Evolutionary conservation across 345 rosid genomes (phyloP).

Genomic region (Acer yangbiense): DNA sequence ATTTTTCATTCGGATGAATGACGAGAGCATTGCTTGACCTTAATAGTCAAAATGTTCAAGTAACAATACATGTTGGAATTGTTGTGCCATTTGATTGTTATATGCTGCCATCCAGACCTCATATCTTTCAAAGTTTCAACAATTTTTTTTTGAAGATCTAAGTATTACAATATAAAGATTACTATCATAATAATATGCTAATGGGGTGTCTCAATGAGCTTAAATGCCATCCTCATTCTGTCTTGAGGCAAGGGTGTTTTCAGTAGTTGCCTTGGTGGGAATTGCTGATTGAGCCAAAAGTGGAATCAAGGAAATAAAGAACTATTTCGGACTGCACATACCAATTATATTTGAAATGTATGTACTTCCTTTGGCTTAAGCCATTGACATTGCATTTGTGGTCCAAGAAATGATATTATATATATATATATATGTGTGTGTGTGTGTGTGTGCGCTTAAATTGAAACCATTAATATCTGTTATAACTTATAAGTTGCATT

Average conservation of each 20-base stretch:
- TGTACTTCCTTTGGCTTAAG: not conserved
- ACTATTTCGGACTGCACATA: not conserved
- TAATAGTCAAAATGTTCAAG: not conserved
- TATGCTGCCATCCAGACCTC: not conserved
- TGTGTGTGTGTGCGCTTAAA: not conserved
- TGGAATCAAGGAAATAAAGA: not conserved
- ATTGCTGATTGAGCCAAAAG: not conserved
- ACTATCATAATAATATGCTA: not conserved
- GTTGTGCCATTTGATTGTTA: not conserved
- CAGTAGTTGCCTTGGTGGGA: not conserved
- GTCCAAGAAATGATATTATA: not conserved
- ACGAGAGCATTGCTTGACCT: not conserved
- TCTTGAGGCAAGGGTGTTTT: not conserved
- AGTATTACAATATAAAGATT: not conserved
- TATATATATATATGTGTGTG: not conserved
- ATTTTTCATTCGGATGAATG: not conserved
- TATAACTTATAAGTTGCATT: not conserved
- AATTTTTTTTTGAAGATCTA: not conserved
- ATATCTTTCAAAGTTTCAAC: not conserved
- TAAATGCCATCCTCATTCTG: not conserved
- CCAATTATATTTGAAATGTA: not conserved
- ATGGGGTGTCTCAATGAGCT: constrained; percentile 3
- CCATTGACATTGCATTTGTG: not conserved
- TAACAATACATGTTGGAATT: not conserved
- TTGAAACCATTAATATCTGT: not conserved